Evolutionary conservation across 345 rosid genomes (phyloP).

Genomic region (Pistacia integerrima): DNA sequence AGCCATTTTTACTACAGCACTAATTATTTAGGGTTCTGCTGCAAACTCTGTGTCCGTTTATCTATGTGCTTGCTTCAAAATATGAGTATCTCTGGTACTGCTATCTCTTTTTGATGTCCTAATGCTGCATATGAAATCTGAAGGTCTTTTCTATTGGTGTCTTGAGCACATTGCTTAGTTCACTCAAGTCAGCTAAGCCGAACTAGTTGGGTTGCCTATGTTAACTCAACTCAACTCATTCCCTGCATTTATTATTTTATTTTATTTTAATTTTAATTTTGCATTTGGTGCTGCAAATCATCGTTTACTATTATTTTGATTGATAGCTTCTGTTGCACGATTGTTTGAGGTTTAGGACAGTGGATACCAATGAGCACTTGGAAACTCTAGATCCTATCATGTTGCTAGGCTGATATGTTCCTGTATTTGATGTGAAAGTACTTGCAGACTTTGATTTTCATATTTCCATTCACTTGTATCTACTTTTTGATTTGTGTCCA

Average conservation of each 20-base stretch:
- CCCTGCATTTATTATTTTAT: not conserved
- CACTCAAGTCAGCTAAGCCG: not conserved
- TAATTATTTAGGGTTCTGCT: not conserved
- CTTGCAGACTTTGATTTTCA: not conserved
- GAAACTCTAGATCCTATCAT: too few relatives aligned
- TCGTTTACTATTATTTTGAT: not conserved
- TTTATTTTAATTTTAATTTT: not conserved
- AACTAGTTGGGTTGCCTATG: not conserved
- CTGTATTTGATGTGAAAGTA: not conserved
- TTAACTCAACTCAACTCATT: not conserved
- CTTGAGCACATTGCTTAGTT: not conserved
- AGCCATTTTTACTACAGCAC: not conserved
- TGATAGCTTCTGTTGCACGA: not conserved
- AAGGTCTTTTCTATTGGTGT: not conserved
- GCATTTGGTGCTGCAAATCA: not conserved
- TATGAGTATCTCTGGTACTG: not conserved
- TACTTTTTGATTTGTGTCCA: not conserved
- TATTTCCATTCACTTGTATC: not conserved
- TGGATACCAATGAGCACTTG: not conserved
- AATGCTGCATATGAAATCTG: not conserved
- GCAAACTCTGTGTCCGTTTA: not conserved
- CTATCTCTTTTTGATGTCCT: conserved; percentile 2
- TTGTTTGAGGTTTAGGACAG: not conserved
- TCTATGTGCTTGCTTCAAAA: not conserved
- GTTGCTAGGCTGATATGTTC: not conserved